These are phyloP conservation scores for Grosmannia clavigera DNA, from an alignment of 2,329 filamentous ascomycete species.

Conservation along the genomic window DNA sequence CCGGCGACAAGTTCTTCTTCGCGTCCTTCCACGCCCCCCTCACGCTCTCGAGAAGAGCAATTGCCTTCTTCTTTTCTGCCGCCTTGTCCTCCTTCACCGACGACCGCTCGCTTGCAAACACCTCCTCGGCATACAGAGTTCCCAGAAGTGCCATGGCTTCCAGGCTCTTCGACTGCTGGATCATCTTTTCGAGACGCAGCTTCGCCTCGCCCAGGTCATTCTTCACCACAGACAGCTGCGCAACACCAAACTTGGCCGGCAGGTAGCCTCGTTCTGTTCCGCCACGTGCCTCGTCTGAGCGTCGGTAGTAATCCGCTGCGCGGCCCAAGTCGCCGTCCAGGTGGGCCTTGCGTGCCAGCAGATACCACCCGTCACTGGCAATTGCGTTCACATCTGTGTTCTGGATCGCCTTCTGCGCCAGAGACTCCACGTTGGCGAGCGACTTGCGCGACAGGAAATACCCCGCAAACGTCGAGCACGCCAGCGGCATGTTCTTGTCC, in stretches of 20 bases:
- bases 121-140: conserved; percentile 86
- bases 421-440: conserved; percentile 67
- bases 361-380: conserved; percentile 94
- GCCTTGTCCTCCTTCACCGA: conserved; percentile 72
- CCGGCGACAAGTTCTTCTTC: conserved; percentile 69
- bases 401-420: conserved; percentile 88
- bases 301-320: conserved; percentile 76
- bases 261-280: conserved; percentile 84
- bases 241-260: conserved; percentile 87
- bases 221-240: conserved; percentile 76
- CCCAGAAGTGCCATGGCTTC: conserved; percentile 90
- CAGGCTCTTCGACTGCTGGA: conserved; percentile 68
- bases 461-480: conserved; percentile 77
- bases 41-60: conserved; percentile 71
- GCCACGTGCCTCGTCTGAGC: conserved; percentile 82
- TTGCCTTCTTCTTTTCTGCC: conserved; percentile 74
- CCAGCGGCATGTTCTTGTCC: conserved; percentile 81
- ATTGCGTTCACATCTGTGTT: conserved; percentile 93
- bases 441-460: conserved; percentile 81
- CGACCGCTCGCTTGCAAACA: conserved; percentile 61
- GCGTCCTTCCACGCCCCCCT: conserved; percentile 84
- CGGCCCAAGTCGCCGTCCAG: conserved; percentile 62
- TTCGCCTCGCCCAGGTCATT: conserved; percentile 86
- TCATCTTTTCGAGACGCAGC: conserved; percentile 84
- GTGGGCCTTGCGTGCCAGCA: conserved; percentile 85